phyloP scores from a whole-genome alignment of 441 rosid species.

The Rhodomyrtus psidioides region DNA sequence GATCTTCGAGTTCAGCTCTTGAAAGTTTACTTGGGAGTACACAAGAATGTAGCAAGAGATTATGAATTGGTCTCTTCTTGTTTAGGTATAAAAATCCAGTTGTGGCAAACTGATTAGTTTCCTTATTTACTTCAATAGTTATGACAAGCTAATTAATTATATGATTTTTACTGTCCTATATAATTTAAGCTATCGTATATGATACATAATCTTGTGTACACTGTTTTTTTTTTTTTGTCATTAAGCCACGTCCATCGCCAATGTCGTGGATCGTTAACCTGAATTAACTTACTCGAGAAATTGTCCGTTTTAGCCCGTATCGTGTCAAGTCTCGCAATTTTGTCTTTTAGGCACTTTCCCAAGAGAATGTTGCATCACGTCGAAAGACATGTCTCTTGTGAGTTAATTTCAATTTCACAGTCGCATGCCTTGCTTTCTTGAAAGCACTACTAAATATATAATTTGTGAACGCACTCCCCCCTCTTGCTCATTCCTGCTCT shows the following conservation, averaged over 20 bases:
- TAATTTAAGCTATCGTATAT: no score
- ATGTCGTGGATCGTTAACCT: no score
- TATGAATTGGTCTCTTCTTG: neutral
- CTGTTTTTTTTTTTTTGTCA: no score
- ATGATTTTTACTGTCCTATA: no score
- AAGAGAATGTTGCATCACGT: neutral
- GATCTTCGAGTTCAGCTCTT: neutral
- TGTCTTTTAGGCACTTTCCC: no score
- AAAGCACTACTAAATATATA: neutral
- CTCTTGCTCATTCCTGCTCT: neutral
- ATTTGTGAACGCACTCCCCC: accelerated
- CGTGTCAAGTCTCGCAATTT: no score
- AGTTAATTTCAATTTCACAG: neutral
- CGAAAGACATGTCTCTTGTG: neutral
- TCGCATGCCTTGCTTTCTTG: accelerated
- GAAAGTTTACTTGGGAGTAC: neutral
- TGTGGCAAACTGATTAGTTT: neutral
- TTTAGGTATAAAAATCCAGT: neutral
- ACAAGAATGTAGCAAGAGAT: neutral
- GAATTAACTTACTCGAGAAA: no score
- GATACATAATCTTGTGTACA: no score
- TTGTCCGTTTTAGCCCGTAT: no score
- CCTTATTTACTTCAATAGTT: neutral
- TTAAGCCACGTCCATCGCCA: no score
- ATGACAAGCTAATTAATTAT: no score